These are phyloP conservation scores for Penicillium sclerotigenum DNA, from an alignment of 2,329 filamentous ascomycete species.

Conservation along the genomic window DNA sequence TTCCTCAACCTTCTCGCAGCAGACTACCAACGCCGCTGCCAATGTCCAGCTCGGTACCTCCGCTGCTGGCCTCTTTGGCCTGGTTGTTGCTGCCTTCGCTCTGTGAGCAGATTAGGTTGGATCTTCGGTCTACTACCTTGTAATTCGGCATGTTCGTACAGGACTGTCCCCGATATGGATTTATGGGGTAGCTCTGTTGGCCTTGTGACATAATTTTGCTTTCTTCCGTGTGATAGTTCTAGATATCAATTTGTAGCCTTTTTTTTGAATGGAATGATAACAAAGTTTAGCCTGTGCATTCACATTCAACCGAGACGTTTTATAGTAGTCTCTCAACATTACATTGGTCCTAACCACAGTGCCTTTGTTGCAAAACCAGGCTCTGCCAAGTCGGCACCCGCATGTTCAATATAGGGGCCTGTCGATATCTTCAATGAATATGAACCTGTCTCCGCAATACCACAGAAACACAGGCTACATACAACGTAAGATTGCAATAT, in stretches of 20 bases:
- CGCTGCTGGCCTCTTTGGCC: constrained; percentile 34
- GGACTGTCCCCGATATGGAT: neutral
- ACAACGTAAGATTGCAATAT: neutral
- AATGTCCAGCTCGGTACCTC: constrained; percentile 34
- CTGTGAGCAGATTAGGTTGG: constrained; percentile 26
- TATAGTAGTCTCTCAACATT: neutral
- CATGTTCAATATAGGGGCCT: neutral
- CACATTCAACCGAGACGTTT: neutral
- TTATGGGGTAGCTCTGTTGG: neutral
- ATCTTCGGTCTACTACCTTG: neutral
- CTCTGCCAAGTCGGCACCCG: neutral
- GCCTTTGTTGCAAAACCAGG: neutral
- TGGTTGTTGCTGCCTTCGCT: constrained; percentile 37
- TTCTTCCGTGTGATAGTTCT: constrained; percentile 16
- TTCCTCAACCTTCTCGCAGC: constrained; percentile 6
- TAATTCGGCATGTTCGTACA: neutral
- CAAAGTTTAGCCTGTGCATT: neutral
- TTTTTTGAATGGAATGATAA: constrained; percentile 5
- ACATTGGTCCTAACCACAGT: too few species aligned
- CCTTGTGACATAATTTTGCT: neutral
- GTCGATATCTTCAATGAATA: neutral
- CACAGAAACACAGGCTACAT: too few species aligned
- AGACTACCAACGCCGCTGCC: constrained; percentile 32
- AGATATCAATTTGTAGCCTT: constrained; percentile 6
- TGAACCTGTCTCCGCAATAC: neutral